phyloP scores from a whole-genome alignment of 2,329 filamentous ascomycete genomes.

The Phaeosphaeriaceae sp. region DNA sequence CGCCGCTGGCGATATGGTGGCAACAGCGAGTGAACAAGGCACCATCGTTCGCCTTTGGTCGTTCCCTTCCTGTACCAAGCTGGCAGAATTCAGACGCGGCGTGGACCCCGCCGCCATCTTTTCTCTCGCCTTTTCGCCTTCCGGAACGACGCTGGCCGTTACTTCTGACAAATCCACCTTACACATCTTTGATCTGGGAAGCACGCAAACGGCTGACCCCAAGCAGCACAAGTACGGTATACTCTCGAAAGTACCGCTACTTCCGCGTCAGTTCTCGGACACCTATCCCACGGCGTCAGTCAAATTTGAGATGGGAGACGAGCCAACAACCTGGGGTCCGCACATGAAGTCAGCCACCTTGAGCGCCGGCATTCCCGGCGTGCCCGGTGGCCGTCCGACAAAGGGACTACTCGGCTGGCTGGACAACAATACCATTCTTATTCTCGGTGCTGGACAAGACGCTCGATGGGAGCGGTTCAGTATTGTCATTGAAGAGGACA shows the following conservation, averaged over 20 bases:
- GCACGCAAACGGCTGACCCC: slow-evolving; percentile 17
- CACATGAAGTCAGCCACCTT: slow-evolving; percentile 44
- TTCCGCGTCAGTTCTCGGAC: slow-evolving; percentile 88
- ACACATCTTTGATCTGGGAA: slow-evolving; percentile 82
- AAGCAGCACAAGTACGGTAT: slow-evolving; percentile 76
- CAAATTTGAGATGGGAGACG: slow-evolving; percentile 84
- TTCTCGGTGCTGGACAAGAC: slow-evolving; percentile 80
- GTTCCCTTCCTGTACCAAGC: slow-evolving; percentile 77
- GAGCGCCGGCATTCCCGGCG: slow-evolving; percentile 58
- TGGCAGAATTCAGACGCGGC: slow-evolving; percentile 86
- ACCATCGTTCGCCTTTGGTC: slow-evolving; percentile 88
- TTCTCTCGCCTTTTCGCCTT: slow-evolving; percentile 86
- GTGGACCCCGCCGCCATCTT: slow-evolving; percentile 88
- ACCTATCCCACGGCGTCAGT: slow-evolving; percentile 83
- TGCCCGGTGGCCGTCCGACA: slow-evolving; percentile 65
- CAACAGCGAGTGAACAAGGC: slow-evolving; percentile 91
- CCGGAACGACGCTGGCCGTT: slow-evolving; percentile 79
- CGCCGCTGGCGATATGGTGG: slow-evolving; percentile 78
- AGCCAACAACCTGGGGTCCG: slow-evolving; percentile 54
- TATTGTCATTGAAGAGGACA: slow-evolving; percentile 54
- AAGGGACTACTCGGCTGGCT: slow-evolving; percentile 90
- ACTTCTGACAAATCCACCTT: slow-evolving; percentile 97
- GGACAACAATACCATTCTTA: slow-evolving; percentile 73
- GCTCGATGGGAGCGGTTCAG: slow-evolving; percentile 86
- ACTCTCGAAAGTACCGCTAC: slow-evolving; percentile 79